phyloP scores from a whole-genome alignment of 139 green algal species.

The Tetratostichococcus sp. region DNA sequence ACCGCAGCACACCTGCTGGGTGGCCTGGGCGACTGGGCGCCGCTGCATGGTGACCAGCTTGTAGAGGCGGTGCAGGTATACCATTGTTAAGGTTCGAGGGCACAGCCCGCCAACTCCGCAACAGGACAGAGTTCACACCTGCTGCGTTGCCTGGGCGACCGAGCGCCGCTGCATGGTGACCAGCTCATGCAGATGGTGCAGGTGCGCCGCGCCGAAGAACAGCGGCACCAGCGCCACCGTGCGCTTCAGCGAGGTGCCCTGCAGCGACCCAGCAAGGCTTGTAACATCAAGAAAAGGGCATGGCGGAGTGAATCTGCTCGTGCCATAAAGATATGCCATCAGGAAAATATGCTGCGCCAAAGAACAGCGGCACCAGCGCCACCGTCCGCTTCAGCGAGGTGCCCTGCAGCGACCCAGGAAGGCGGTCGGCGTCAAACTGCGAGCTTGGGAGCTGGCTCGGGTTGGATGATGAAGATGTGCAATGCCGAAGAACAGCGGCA shows the following conservation, averaged over 20 bases:
- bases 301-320: no score
- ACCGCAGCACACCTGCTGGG: not conserved
- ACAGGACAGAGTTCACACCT: not conserved
- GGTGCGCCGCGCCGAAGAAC: slow-evolving; percentile 73
- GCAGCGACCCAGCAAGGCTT: no score
- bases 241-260: not conserved
- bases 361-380: slow-evolving; percentile 64
- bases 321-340: no score
- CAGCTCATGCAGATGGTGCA: slow-evolving; percentile 70
- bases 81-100: no score
- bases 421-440: no score
- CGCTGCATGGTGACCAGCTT: slow-evolving; percentile 44
- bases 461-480: slow-evolving; percentile 80
- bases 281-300: no score
- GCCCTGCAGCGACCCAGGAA: no score
- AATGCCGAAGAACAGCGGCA: slow-evolving; percentile 70
- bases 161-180: slow-evolving; percentile 20
- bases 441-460: no score
- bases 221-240: slow-evolving; percentile 54
- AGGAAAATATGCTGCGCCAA: slow-evolving; percentile 67
- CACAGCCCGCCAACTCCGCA: no score
- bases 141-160: not conserved
- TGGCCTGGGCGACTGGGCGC: not conserved
- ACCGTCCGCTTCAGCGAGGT: slow-evolving; percentile 9
- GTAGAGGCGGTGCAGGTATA: slow-evolving; percentile 72